A percentile compares a stretch with the other conserved stretches of the same genome.
Evolutionary conservation across 164 flowering plant species (phyloP).

Genomic region (Amborella trichopoda): DNA sequence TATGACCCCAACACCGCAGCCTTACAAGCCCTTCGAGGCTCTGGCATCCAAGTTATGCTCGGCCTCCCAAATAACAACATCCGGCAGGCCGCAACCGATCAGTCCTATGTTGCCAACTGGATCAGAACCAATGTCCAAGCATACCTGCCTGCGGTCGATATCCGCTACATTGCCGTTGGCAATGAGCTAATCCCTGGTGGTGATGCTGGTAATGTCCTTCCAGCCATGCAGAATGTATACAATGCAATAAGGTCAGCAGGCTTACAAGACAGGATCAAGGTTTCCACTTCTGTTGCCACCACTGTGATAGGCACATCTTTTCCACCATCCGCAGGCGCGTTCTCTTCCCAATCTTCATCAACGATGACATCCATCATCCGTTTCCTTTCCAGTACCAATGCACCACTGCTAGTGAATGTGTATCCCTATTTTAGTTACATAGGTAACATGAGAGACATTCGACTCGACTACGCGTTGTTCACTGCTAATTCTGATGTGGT

Average conservation of each 20-base stretch:
- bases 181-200: conserved; percentile 27
- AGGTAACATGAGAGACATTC: conserved; percentile 1
- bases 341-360: not conserved
- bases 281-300: conserved; percentile 15
- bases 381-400: conserved; percentile 9
- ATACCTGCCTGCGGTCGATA: conserved; percentile 16
- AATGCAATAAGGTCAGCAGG: conserved; percentile 17
- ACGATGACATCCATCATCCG: conserved; percentile 13
- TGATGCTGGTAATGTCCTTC: conserved; percentile 18
- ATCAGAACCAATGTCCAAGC: conserved; percentile 19
- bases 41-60: conserved; percentile 27
- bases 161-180: conserved; percentile 35
- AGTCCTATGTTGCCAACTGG: conserved; percentile 21
- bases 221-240: conserved; percentile 22
- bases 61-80: conserved; percentile 30
- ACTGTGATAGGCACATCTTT: conserved; percentile 7
- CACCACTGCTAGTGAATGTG: conserved; percentile 27
- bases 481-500: not conserved
- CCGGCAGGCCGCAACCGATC: conserved; percentile 18
- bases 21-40: conserved; percentile 28
- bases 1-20: conserved; percentile 22
- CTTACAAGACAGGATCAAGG: conserved; percentile 15
- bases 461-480: conserved; percentile 7
- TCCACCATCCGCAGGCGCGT: conserved; percentile 25
- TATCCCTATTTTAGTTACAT: conserved; percentile 25